Evolutionary conservation across 2,329 filamentous ascomycete species (phyloP).

Genomic region (Davidsoniella australis): DNA sequence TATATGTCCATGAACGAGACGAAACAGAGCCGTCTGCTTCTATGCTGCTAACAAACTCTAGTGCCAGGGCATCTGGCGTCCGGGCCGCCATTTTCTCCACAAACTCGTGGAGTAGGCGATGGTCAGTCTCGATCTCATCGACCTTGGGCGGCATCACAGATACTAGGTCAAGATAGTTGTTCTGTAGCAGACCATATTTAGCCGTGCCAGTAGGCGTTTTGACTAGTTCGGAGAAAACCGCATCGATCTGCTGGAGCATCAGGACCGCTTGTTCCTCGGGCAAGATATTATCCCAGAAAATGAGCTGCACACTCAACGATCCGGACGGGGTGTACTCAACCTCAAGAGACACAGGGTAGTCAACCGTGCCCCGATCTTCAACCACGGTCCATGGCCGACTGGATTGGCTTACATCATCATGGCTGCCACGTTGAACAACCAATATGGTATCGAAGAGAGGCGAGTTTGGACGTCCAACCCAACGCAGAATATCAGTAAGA

Average conservation of each 20-base stretch:
- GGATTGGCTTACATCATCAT: conserved; percentile 2
- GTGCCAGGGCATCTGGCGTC: conserved; percentile 43
- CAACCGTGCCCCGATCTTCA: conserved; percentile 50
- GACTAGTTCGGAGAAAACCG: conserved; percentile 42
- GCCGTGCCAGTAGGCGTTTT: conserved; percentile 26
- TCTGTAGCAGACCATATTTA: conserved; percentile 19
- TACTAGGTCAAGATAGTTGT: conserved; percentile 28
- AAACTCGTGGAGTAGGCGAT: conserved; percentile 56
- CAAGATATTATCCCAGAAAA: conserved; percentile 45
- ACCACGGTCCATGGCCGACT: conserved; percentile 38
- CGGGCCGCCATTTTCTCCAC: conserved; percentile 45
- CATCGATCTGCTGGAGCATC: conserved; percentile 56
- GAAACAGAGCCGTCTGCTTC: conserved; percentile 17
- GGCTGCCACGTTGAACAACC: conserved; percentile 53
- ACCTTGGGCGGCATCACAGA: conserved; percentile 49
- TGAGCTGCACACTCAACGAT: conserved; percentile 44
- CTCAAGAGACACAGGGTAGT: conserved; percentile 71
- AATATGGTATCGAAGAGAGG: conserved; percentile 71
- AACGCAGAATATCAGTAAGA: conserved; percentile 54
- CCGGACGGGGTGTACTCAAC: conserved; percentile 38
- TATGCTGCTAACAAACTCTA: conserved; percentile 56
- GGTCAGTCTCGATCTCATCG: conserved; percentile 36
- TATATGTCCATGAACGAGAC: conserved; percentile 47
- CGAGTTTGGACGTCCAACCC: conserved; percentile 46
- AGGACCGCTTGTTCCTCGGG: conserved; percentile 50